Conservation (phyloP, 129 eudicot genomes). For the Flaveria sonorensis region DNA sequence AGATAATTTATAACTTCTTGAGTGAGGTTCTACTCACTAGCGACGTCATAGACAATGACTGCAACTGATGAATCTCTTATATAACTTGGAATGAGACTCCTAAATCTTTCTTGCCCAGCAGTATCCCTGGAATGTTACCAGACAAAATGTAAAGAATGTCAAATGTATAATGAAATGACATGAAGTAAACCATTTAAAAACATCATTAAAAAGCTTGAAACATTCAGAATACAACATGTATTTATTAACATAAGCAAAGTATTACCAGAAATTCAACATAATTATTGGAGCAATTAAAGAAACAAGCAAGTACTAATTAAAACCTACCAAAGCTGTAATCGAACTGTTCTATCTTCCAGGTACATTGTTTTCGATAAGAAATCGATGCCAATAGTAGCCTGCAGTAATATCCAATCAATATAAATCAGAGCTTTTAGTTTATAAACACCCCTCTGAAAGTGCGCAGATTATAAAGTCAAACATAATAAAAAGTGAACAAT, state of each 20-base stretch:
- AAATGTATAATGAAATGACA: neutral
- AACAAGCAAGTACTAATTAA: slow-evolving; percentile 14
- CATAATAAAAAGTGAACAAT: neutral
- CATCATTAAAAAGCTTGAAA: neutral
- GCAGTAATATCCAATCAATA: slow-evolving; percentile 32
- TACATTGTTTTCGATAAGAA: slow-evolving; percentile 87
- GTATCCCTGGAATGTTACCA: slow-evolving; percentile 67
- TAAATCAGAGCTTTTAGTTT: neutral
- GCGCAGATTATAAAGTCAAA: neutral
- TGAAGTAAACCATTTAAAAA: neutral
- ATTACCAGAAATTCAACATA: slow-evolving; percentile 1
- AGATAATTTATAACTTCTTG: slow-evolving; percentile 7
- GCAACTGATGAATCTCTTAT: slow-evolving; percentile 97
- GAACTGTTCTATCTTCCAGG: slow-evolving; percentile 85
- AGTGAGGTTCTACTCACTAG: slow-evolving; percentile 57
- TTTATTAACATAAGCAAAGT: neutral
- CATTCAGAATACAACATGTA: neutral
- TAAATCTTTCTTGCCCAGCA: slow-evolving; percentile 94
- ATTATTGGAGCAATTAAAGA: neutral
- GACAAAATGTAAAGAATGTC: slow-evolving; percentile 13
- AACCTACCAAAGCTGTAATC: slow-evolving; percentile 76
- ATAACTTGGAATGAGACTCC: slow-evolving; percentile 95
- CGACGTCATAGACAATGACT: slow-evolving; percentile 77
- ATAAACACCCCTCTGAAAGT: neutral
- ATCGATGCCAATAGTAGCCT: slow-evolving; percentile 90